Base-by-base conservation (phyloP, 2,329 filamentous ascomycete genomes). In the Nemania bipapillata region DNA sequence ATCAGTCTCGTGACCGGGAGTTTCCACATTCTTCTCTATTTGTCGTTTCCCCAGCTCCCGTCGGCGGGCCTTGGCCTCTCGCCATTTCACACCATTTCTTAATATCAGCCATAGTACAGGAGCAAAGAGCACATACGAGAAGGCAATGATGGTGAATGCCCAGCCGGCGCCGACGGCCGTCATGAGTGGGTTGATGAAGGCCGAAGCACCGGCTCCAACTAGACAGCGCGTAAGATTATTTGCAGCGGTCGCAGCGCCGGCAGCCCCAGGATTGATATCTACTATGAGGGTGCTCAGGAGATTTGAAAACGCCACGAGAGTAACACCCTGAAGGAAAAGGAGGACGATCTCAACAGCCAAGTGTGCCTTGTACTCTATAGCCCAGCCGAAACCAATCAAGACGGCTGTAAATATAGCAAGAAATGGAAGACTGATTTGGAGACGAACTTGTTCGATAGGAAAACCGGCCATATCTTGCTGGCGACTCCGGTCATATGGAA, bases 401-500 rank as follows among this genome's bases (percentile, higher is more conserved):
- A 78, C 77, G 2, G 81, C 76, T 2, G 81, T 81, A 4, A 80
- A 79, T n/a, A 87, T 49, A 65, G 82, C 83, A 1, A 86, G 76
- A 32, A 85, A 78, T 4, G 79, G 80, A 17, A 80, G 64, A 12
- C 77, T 75, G 59, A 81, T 71, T 66, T 81, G 74, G 4, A 83
- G 74, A 9, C 81, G 72, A 1, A 77, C 81, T 22, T 72, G 70
- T 57, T 79, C 77, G 52, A 79, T 77, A 22, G 78, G 77, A 57
- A 79, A 79, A 5, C 64, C 75, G 0, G 71, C 58, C 37, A 82
- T 74, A 61, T 81, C 77, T 35, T 79, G 78, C 66, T 79, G 81
- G 49, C 83, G 83, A 58, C 80, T 84, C 65, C 80, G 82, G 40
- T 81, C 81, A 66, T 88, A 82, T 0, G 81, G 75, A n/a, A 90